Evolutionary conservation across 1,139 yeast species (phyloP), one percentile per base, ranked within the genome.

Genomic region (Nakaseomyces uthaithaninus): DNA sequence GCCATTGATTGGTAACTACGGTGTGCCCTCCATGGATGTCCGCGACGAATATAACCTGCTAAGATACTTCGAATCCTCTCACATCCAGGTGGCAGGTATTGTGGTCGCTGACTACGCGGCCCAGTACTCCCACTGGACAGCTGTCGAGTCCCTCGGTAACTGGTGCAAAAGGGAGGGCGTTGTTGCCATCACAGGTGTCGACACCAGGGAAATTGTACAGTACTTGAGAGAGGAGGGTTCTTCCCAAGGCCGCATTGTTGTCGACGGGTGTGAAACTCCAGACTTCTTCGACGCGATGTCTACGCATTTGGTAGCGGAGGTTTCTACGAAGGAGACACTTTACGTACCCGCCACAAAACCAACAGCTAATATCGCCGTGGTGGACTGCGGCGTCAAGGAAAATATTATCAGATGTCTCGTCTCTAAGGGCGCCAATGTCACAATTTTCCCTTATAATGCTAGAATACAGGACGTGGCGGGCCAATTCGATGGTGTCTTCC

Each of bases 381-480:
- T 91, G 49, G 98, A 91, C 64, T 91, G 98, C 66, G 98, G 98
- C 59, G 97, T 93, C 52, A 91, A 91, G 72, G 97, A 91, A 65
- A 91, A 91, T 65, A 91, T 91, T 51, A 72, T 91, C 60, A 79
- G 98, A 66, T 86, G 95, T 50, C 73, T 91, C 43, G 97, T 84
- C 25, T 74, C 85, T 52, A 82, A 98, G 66, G 98, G 97, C 47
- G 96, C 96, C 27, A 81, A 94, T 20, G 78, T 89, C 53, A 91
- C 97, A 2, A 97, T 91, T 24, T 83, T 91, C 75, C 98, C 98
- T 41, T 89, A 83, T 65, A 84, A 91, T 66, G 89, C 85, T 64
- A 95, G 95, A 50, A 76, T 91, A 52, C 89, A 89, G 60, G 82
- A 85, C 60, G 78, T 89, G 52, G 96, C 95, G 44, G 77, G 77